Percentiles rank a stretch among this genome's conserved stretches.
Conservation (phyloP, 768 basidiomycete genomes). For the Amyloporia xantha region DNA sequence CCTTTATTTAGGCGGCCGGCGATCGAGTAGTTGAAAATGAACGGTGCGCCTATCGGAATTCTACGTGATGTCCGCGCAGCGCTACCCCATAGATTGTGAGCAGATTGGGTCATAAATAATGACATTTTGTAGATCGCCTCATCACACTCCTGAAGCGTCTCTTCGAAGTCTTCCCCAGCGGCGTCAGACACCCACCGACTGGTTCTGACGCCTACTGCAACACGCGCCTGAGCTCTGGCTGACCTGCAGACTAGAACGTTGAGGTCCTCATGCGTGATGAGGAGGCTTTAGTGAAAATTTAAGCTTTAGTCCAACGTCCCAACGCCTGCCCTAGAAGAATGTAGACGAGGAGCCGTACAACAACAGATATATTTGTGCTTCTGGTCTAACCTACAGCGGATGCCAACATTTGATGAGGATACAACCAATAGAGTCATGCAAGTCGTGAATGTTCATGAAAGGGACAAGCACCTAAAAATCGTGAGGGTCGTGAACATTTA, state of each 20-base stretch:
- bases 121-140: no score
- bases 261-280: no score
- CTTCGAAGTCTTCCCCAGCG: not conserved
- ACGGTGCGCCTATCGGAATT: no score
- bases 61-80: not conserved
- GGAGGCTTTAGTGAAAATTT: no score
- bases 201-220: no score
- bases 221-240: no score
- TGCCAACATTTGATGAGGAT: not conserved
- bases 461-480: not conserved
- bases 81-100: not conserved
- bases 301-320: no score
- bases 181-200: not conserved
- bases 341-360: no score
- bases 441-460: not conserved
- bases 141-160: not conserved
- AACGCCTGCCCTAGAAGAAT: no score
- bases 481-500: not conserved
- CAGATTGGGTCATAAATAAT: conserved; percentile 3
- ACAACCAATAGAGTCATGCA: not conserved
- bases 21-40: no score
- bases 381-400: not conserved
- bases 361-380: no score
- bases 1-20: not conserved
- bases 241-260: no score